These are phyloP conservation scores for Esteya vermicola DNA, from an alignment of 2,329 filamentous ascomycete species.

Conservation along the genomic window DNA sequence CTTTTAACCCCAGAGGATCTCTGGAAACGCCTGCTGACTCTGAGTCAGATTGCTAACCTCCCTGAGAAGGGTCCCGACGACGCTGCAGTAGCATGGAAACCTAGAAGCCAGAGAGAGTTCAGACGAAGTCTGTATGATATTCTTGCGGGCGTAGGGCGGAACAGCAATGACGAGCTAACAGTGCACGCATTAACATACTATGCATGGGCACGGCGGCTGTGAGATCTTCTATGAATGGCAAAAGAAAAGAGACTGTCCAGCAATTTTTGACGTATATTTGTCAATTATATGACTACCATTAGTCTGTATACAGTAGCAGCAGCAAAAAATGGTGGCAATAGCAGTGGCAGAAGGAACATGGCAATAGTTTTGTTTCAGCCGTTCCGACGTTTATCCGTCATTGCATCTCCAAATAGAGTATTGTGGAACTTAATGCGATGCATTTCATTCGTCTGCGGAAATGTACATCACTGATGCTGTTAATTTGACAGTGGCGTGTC, in stretches of 20 bases:
- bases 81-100: neutral
- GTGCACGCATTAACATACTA: constrained; percentile 51
- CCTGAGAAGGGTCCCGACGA: constrained; percentile 20
- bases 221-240: neutral
- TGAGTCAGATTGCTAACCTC: constrained; percentile 50
- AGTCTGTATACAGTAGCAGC: too few species aligned
- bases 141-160: constrained; percentile 40
- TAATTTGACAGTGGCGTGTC: constrained; percentile 5
- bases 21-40: constrained; percentile 49
- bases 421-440: too few species aligned
- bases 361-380: too few species aligned
- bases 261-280: too few species aligned
- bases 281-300: too few species aligned
- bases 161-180: constrained; percentile 47
- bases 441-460: constrained; percentile 38
- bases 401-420: too few species aligned
- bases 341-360: too few species aligned
- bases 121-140: constrained; percentile 37
- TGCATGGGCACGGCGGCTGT: constrained; percentile 43
- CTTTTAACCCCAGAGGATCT: constrained; percentile 44
- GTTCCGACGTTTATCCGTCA: too few species aligned
- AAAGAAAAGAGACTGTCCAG: neutral
- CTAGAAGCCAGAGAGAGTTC: constrained; percentile 24
- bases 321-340: too few species aligned
- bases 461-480: constrained; percentile 51